Evolutionary conservation across 164 flowering plant genomes (phyloP).

Genomic region (Umbilicus rupestris): DNA sequence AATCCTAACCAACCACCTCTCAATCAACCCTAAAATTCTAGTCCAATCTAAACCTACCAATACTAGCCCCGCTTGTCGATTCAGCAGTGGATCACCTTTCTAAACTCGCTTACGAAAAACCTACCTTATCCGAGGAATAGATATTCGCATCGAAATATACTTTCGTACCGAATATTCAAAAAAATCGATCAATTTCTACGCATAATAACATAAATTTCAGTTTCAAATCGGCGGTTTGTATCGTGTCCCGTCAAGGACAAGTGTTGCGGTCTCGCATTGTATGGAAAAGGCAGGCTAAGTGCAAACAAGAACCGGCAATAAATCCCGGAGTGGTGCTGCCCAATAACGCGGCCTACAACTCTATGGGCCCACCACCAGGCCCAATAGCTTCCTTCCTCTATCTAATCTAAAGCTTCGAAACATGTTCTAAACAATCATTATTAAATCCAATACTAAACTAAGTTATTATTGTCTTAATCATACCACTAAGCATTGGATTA

Average conservation of each 20-base stretch:
- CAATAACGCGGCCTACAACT: background rate
- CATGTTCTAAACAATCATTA: constrained; percentile 3
- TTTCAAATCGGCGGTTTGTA: background rate
- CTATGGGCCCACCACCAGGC: background rate
- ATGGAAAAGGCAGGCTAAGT: background rate
- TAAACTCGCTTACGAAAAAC: too few relatives aligned
- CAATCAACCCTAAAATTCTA: too few relatives aligned
- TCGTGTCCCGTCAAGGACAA: background rate
- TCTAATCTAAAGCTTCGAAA: background rate
- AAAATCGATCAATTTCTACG: too few relatives aligned
- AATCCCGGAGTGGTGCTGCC: constrained; percentile 8
- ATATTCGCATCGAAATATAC: too few relatives aligned
- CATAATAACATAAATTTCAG: too few relatives aligned
- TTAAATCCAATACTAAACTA: background rate
- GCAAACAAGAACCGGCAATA: constrained; percentile 2
- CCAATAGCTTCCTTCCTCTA: background rate
- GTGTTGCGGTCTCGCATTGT: background rate
- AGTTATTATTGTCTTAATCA: background rate
- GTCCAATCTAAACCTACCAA: too few relatives aligned
- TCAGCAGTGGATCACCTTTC: too few relatives aligned
- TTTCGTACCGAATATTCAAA: too few relatives aligned
- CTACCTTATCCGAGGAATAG: too few relatives aligned
- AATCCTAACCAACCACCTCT: too few relatives aligned
- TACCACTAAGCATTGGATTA: background rate
- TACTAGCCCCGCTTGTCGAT: too few relatives aligned